Evolutionary conservation across 306 rosid species (phyloP), one percentile per base, ranked within the genome.

Genomic region (Betula pendula): DNA sequence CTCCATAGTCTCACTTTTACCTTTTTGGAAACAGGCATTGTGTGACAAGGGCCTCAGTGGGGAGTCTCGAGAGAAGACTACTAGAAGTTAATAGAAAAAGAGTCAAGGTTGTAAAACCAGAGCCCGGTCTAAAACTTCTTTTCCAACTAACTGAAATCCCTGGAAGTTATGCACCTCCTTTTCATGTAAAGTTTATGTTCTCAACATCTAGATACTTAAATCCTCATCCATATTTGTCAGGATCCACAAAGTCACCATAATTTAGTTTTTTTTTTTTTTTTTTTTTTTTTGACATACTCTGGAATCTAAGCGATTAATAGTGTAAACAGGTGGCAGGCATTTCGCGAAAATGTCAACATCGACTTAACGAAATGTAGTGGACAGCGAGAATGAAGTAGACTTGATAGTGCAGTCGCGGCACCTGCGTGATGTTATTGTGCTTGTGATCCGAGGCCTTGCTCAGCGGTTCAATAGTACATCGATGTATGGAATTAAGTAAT

Each of bases 401-500:
- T 79, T 95, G 85, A 88, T 92, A 83, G 97, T 95, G 86, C 99
- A 92, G 38, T 90, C 99, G 22, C 85, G 97, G 73, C 97, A 95
- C 90, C 90, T 92, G 58, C 89, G 99, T 17, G 99, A 95, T 84
- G 91, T 95, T 49, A 63, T 86, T 38, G 93, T 92, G 81, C 97
- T 95, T 63, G 99, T 95, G 76, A 89, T 95, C 77, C 86, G 97
- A 75, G 99, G 99, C 76, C 75, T 92, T 71, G 99, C 99, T 84
- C 99, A 95, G 79, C 83, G 97, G 81, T 95, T 92, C 78, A 95
- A 95, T 49, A 95, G 99, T 77, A 95, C 99, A 75, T 92, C 99
- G n/a, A n/a, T n/a, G n/a, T n/a, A n/a, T n/a, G n/a, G n/a, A n/a
- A n/a, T n/a, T n/a, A n/a, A n/a, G n/a, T n/a, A n/a, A n/a, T n/a